Conservation (phyloP, 305 asterid genomes). For the Salvia sclarea region DNA sequence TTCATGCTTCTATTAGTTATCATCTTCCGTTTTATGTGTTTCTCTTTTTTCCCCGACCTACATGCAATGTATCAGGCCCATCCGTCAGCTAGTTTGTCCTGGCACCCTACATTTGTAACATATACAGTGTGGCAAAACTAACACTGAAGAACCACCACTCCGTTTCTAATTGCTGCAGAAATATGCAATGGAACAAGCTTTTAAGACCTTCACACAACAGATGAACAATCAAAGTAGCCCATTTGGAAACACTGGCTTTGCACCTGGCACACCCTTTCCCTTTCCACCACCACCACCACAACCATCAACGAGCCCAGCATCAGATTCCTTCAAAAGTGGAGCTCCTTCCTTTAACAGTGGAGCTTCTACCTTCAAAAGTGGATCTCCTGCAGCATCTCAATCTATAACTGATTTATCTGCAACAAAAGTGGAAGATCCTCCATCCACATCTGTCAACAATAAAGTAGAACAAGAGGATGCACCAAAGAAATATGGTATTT, state of each 20-base stretch:
- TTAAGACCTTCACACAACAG: conserved; percentile 84
- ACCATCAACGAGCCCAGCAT: conserved; percentile 40
- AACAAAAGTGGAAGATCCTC: conserved; percentile 64
- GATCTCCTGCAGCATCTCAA: conserved; percentile 55
- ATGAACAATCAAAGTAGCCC: conserved; percentile 74
- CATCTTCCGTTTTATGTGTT: neutral
- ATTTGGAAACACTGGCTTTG: conserved; percentile 60
- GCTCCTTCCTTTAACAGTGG: conserved; percentile 46
- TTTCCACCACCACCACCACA: conserved; percentile 56
- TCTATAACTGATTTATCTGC: conserved; percentile 75
- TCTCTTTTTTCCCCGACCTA: neutral
- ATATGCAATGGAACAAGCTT: conserved; percentile 98
- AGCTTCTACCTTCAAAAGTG: conserved; percentile 40
- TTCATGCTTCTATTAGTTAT: conserved; percentile 13
- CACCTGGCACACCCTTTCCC: conserved; percentile 69
- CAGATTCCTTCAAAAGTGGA: conserved; percentile 47
- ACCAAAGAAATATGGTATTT: conserved; percentile 80
- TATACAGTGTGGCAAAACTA: neutral
- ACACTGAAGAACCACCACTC: conserved; percentile 5
- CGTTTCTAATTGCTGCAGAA: conserved; percentile 54
- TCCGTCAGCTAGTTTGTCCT: neutral
- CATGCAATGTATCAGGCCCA: conserved; percentile 7
- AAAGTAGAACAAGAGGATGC: conserved; percentile 50
- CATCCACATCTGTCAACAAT: conserved; percentile 47
- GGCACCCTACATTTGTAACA: neutral